Evolutionary conservation across 345 rosid genomes (phyloP).

Genomic region (Pugionium cornutum): DNA sequence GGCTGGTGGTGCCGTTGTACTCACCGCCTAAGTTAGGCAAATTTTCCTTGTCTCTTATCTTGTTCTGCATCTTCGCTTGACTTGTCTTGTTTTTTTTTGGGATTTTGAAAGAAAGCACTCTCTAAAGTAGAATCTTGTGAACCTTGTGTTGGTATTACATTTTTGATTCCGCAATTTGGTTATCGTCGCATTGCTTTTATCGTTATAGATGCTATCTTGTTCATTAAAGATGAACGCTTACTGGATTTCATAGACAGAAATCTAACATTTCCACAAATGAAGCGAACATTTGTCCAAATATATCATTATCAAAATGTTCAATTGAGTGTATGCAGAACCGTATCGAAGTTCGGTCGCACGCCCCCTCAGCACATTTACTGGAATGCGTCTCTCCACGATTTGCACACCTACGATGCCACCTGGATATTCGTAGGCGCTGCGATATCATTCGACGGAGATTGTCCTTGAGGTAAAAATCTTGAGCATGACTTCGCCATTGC

Average conservation of each 20-base stretch:
- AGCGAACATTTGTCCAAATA: conserved; percentile 11
- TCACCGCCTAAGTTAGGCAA: conserved; percentile 57
- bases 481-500: conserved; percentile 24
- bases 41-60: neutral
- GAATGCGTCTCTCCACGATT: conserved; percentile 78
- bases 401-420: conserved; percentile 75
- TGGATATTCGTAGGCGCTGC: conserved; percentile 67
- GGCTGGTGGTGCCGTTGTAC: conserved; percentile 79
- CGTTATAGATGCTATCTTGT: too few species aligned
- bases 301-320: neutral
- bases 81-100: conserved; percentile 15
- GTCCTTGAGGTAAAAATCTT: neutral
- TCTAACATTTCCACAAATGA: conserved; percentile 11
- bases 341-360: conserved; percentile 56
- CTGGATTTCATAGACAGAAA: neutral
- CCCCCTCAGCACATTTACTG: conserved; percentile 62
- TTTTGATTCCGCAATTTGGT: too few species aligned
- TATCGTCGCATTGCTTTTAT: too few species aligned
- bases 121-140: too few species aligned
- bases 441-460: conserved; percentile 34
- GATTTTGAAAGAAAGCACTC: neutral
- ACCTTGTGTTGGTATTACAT: too few species aligned
- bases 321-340: conserved; percentile 49
- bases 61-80: neutral
- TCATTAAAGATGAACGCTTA: too few species aligned